Evolutionary conservation across 768 basidiomycete genomes (phyloP).

Genomic region (Mycena belliarum): DNA sequence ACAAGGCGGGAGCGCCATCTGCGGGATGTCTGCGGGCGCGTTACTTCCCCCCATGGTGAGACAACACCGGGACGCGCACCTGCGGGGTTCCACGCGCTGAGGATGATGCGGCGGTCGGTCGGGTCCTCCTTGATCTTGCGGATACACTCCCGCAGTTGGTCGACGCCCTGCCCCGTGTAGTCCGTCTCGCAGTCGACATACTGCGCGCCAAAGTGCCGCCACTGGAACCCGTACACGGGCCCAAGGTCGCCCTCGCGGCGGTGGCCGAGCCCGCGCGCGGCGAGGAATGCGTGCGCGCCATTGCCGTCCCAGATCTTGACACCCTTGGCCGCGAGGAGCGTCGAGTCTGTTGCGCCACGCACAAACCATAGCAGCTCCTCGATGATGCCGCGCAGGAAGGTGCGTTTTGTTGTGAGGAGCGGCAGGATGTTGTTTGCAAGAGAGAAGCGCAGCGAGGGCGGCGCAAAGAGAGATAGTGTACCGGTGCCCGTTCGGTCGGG

Average conservation of each 20-base stretch:
- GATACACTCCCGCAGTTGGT: slow-evolving; percentile 89
- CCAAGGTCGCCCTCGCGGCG: slow-evolving; percentile 91
- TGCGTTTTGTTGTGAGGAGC: slow-evolving; percentile 92
- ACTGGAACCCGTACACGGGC: slow-evolving; percentile 96
- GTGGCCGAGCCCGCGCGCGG: slow-evolving; percentile 80
- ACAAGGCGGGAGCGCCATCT: slow-evolving; percentile 97
- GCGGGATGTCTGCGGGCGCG: slow-evolving; percentile 67
- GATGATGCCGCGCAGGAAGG: slow-evolving; percentile 86
- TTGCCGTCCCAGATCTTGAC: slow-evolving; percentile 99
- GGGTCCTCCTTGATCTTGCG: slow-evolving; percentile 91
- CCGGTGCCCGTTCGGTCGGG: slow-evolving; percentile 95
- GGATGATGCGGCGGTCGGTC: slow-evolving; percentile 89
- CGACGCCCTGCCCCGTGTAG: slow-evolving; percentile 84
- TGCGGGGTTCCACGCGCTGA: slow-evolving; percentile 98
- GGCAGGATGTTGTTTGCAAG: slow-evolving; percentile 76
- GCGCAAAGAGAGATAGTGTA: slow-evolving; percentile 90
- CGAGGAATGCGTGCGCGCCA: slow-evolving; percentile 84
- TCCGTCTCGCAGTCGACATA: slow-evolving; percentile 74
- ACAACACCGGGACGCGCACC: slow-evolving; percentile 51
- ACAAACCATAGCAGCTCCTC: slow-evolving; percentile 98
- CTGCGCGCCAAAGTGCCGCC: slow-evolving; percentile 91
- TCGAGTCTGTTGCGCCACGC: slow-evolving; percentile 80
- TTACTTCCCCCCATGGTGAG: not conserved
- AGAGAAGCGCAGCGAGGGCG: slow-evolving; percentile 86
- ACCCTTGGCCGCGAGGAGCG: slow-evolving; percentile 72